phyloP scores from a whole-genome alignment of 148 eudicot genomes.

The Silene uniflora region DNA sequence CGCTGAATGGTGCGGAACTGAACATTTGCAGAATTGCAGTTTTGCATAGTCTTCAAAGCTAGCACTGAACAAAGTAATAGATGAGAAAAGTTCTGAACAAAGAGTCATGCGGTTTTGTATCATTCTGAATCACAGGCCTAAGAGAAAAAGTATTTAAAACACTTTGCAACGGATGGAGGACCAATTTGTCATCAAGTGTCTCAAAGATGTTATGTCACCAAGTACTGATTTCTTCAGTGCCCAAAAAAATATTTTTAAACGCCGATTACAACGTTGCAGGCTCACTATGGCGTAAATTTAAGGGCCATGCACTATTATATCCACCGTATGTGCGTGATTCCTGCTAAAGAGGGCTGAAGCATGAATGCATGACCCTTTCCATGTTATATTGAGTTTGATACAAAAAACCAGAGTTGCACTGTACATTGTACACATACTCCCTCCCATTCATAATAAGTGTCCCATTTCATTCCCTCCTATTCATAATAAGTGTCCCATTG shows the following conservation, averaged over 20 bases:
- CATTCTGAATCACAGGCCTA: not conserved
- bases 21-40: not conserved
- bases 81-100: not conserved
- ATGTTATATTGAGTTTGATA: not conserved
- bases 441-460: no score
- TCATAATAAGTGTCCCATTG: no score
- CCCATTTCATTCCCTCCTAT: no score
- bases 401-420: not conserved
- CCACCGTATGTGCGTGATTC: not conserved
- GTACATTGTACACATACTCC: not conserved
- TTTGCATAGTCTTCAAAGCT: not conserved
- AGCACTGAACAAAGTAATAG: no score
- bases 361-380: not conserved
- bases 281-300: not conserved
- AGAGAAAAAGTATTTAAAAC: not conserved
- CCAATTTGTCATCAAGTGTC: not conserved
- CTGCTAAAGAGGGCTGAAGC: not conserved
- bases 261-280: not conserved
- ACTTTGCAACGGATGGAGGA: not conserved
- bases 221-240: not conserved
- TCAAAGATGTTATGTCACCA: not conserved
- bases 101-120: not conserved
- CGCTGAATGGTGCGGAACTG: not conserved
- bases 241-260: not conserved
- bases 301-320: not conserved